Conservation (phyloP, 768 basidiomycete species). For the Rhizopogon roseolus region DNA sequence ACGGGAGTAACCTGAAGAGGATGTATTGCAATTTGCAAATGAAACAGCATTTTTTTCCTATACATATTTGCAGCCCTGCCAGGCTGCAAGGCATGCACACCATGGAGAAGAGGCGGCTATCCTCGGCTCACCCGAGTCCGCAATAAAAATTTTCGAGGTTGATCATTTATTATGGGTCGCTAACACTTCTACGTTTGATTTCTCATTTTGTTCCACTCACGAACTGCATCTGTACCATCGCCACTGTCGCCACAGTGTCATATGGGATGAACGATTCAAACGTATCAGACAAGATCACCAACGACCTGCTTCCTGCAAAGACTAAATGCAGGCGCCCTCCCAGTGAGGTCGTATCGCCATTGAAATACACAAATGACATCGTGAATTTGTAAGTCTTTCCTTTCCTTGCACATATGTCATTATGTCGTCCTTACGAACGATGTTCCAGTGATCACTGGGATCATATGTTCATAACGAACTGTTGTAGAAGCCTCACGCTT, state of each 20-base stretch:
- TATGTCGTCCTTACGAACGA: background rate
- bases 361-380: conserved; percentile 43
- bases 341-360: conserved; percentile 54
- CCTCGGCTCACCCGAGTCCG: conserved; percentile 12
- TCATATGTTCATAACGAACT: conserved; percentile 54
- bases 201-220: conserved; percentile 7
- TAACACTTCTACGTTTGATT: conserved; percentile 4
- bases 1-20: background rate
- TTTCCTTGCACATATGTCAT: background rate
- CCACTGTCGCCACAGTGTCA: conserved; percentile 8
- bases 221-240: background rate
- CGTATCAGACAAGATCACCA: conserved; percentile 36
- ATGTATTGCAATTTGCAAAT: too few relatives aligned
- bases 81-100: conserved; percentile 9
- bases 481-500: conserved; percentile 45
- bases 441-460: conserved; percentile 64
- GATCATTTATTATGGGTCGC: conserved; percentile 11
- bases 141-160: conserved; percentile 14
- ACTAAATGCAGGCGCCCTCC: conserved; percentile 36
- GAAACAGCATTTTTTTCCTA: conserved; percentile 10
- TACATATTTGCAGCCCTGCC: conserved; percentile 15
- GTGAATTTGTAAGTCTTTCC: conserved; percentile 50
- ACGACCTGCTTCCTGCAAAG: conserved; percentile 37
- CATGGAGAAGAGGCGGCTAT: conserved; percentile 13
- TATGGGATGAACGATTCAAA: conserved; percentile 16